Conservation (phyloP, 2,329 filamentous ascomycete genomes). For the Harringtonia aguacate region DNA sequence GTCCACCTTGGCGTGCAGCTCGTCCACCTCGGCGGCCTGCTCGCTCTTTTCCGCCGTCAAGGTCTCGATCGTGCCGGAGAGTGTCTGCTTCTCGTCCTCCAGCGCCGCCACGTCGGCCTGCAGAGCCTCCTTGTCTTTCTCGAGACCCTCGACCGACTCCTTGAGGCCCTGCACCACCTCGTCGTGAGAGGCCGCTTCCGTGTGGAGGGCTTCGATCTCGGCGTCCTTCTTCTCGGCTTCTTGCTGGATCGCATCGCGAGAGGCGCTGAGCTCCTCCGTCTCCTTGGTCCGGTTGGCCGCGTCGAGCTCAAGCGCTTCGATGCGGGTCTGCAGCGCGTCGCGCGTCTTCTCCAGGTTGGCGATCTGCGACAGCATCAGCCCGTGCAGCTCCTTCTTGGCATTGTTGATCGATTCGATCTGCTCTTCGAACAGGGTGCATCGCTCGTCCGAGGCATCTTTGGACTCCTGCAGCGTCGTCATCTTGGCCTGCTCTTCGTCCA, state of each 20-base stretch:
- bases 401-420: conserved; percentile 6
- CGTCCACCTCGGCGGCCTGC: not conserved
- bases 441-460: not conserved
- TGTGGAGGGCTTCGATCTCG: not conserved
- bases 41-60: conserved; percentile 3
- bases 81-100: not conserved
- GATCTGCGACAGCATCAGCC: conserved; percentile 8
- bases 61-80: not conserved
- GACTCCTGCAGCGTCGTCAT: too few relatives aligned
- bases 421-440: conserved; percentile 5
- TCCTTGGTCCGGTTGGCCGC: conserved; percentile 1
- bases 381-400: conserved; percentile 8
- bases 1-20: not conserved
- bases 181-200: not conserved
- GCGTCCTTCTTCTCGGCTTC: too few relatives aligned
- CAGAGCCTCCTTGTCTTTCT: not conserved
- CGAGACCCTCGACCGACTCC: not conserved
- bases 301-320: conserved; percentile 4
- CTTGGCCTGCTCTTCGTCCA: too few relatives aligned
- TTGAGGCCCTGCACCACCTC: too few relatives aligned
- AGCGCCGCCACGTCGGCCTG: not conserved
- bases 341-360: conserved; percentile 7
- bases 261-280: not conserved
- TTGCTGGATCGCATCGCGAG: not conserved
- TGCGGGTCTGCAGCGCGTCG: conserved; percentile 6